These are phyloP conservation scores for Tetrahymena elliotti DNA, from an alignment of 73 alveolate genomes.

Conservation along the genomic window DNA sequence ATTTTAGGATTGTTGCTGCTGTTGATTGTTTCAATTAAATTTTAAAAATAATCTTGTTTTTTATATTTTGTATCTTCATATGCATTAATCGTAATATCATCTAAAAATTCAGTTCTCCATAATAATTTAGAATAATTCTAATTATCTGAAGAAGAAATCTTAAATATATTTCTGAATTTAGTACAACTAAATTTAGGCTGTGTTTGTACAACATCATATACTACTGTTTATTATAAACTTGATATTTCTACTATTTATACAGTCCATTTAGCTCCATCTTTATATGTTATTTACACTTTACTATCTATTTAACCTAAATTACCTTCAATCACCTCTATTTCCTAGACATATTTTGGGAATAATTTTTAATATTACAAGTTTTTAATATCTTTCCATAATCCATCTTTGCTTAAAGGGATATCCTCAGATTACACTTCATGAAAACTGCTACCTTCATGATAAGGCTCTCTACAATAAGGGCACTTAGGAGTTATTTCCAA, in stretches of 20 bases:
- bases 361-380: neutral
- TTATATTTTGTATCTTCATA: neutral
- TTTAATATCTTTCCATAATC: neutral
- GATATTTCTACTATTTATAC: neutral
- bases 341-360: neutral
- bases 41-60: neutral
- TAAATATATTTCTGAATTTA: neutral
- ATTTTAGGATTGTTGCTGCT: neutral
- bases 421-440: neutral
- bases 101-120: neutral
- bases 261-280: neutral
- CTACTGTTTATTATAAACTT: neutral
- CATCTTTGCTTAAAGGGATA: neutral
- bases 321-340: neutral
- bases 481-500: conserved; percentile 7
- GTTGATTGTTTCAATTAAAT: neutral
- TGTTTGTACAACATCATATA: neutral
- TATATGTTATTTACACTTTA: neutral
- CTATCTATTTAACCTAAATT: neutral
- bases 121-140: neutral
- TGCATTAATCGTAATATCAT: neutral
- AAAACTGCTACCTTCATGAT: neutral
- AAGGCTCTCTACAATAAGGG: neutral
- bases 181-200: neutral
- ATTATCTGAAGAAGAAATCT: neutral